Evolutionary conservation across 148 eudicot species (phyloP), one percentile per base, ranked within the genome.

Genomic region (Diospyros lotus): DNA sequence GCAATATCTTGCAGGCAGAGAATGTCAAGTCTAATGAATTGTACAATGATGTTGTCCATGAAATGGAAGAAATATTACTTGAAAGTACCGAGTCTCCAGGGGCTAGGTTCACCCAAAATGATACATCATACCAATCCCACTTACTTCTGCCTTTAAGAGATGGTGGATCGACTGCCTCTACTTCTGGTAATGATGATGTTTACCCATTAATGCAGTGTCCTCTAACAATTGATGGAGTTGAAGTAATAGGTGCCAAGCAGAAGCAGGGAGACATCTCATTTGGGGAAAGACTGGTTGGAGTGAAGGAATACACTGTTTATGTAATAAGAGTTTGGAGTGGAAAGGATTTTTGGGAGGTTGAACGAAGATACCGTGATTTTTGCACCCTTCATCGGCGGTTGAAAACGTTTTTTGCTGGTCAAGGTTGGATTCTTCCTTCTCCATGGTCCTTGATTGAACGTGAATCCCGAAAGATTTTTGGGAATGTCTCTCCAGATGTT

Each of bases 51-150:
- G 66, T 95, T 76, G 97, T 95, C 63, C 89, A 90, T 77, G 98
- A 95, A n/a, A 95, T 95, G 98, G 97, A 95, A 87, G 98, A 89
- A 68, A 90, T 95, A 80, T 82, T 95, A 83, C 80, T 92, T 7
- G 97, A 95, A 62, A 84, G 91, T 42, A 60, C 77, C 43, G 90
- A 89, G 70, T 86, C 96, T 68, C 82, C 80, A 66, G 80, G 72
- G 28, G 79, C 75, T 80, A 84, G 90, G 75, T 80, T 82, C 62
- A 80, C 80, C 68, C 87, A 82, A 56, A 75, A 79, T 45, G 82
- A 71, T 75, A 56, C 54, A 41, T 54, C 48, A 54, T 67, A 75
- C 72, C 80, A 82, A 58, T 65, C 87, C 73, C 84, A 86, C 54
- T 86, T 79, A 53, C 76, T 78, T 74, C 82, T 82, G 41, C 80